phyloP scores from a whole-genome alignment of 164 flowering plant species.

The Nelumbo lutea region DNA sequence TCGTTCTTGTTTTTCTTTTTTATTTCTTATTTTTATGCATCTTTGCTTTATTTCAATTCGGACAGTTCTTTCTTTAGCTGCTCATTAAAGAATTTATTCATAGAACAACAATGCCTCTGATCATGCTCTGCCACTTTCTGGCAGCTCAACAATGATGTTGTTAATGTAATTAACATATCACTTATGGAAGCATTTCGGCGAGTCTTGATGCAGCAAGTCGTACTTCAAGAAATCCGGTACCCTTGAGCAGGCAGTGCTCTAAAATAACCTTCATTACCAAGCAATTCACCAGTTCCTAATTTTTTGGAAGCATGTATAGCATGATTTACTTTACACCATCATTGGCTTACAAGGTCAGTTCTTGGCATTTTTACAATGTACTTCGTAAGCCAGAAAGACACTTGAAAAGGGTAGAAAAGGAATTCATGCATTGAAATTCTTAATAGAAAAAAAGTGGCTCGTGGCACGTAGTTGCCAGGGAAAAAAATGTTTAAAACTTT shows the following conservation, averaged over 20 bases:
- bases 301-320: background rate
- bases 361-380: background rate
- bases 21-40: background rate
- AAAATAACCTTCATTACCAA: background rate
- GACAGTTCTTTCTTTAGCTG: background rate
- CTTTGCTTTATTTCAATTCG: background rate
- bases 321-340: background rate
- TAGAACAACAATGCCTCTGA: background rate
- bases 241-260: slow-evolving; percentile 5
- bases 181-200: slow-evolving; percentile 82
- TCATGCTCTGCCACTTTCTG: slow-evolving; percentile 18
- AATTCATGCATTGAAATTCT: background rate
- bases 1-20: background rate
- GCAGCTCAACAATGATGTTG: slow-evolving; percentile 91
- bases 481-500: no score
- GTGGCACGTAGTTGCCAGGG: background rate
- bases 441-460: background rate
- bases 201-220: slow-evolving; percentile 57
- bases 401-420: background rate
- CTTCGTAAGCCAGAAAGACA: background rate
- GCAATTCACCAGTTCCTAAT: background rate
- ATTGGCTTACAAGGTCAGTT: background rate
- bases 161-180: slow-evolving; percentile 81
- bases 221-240: slow-evolving; percentile 33
- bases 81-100: no score